These are phyloP conservation scores for Grammothele lineata DNA, from an alignment of 768 basidiomycete genomes.

Conservation along the genomic window DNA sequence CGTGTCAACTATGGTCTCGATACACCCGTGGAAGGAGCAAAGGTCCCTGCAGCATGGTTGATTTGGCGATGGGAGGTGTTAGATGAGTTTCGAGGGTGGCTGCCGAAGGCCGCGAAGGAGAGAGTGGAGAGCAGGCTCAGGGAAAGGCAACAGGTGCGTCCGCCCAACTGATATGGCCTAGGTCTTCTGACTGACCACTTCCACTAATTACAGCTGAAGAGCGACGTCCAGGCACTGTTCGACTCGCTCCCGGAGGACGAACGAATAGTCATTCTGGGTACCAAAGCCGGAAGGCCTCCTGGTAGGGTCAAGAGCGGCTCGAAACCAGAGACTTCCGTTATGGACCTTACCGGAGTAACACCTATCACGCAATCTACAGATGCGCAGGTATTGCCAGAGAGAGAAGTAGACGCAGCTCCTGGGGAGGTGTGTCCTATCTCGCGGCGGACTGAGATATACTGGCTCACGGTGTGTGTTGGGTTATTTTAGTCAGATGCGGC, in stretches of 20 bases:
- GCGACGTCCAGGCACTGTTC: conserved; percentile 51
- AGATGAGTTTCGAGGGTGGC: conserved; percentile 50
- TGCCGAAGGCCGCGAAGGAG: conserved; percentile 63
- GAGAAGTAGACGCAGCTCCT: too few species aligned
- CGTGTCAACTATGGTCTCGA: conserved; percentile 84
- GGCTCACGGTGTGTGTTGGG: too few species aligned
- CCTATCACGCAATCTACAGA: too few species aligned
- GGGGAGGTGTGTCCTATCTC: too few species aligned
- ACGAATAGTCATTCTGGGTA: conserved; percentile 47
- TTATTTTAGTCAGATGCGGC: too few species aligned
- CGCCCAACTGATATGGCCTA: background rate
- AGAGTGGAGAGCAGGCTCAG: conserved; percentile 55
- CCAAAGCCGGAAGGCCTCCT: conserved; percentile 13
- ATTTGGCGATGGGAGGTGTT: conserved; percentile 89
- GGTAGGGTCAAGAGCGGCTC: too few species aligned
- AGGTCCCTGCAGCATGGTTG: conserved; percentile 57
- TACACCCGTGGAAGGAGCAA: conserved; percentile 38
- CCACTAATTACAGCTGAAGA: conserved; percentile 46
- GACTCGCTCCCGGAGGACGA: conserved; percentile 55
- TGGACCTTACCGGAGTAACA: too few species aligned
- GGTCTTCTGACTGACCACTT: too few species aligned
- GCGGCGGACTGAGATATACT: too few species aligned
- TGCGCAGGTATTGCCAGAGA: too few species aligned
- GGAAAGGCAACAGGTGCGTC: conserved; percentile 62
- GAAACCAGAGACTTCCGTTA: too few species aligned